Base-by-base conservation (phyloP, 1,284 basidiomycete genomes). In the Gomphus bonarii region DNA sequence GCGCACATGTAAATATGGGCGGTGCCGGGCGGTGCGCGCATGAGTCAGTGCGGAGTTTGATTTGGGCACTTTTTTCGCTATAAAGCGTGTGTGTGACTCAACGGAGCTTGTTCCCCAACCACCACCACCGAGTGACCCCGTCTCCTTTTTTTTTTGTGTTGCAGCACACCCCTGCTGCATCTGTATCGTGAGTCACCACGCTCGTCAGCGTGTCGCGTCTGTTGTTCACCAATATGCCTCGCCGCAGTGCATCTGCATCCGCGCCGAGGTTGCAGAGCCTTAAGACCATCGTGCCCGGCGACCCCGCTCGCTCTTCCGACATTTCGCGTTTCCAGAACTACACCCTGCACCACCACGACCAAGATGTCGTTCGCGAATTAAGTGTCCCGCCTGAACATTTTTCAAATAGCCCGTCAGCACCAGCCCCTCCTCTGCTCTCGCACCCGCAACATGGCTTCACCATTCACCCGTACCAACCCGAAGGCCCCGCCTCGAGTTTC, bases 301-400 rank as follows among this genome's bases (percentile, higher is more conserved):
- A 20, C 30, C 43, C 57, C 50, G 9, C 28, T 53, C 43, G 36
- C 43, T 30, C 5, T 38, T 20, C 42, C 57, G 50, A 52, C 28
- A 58, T 58, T 58, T 52, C 57, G 33, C 49, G 40, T 18, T 31
- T n/a, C n/a, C 40, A 52, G 33, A 52, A 52, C 36, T 7, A 25
- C 31, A 36, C 57, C 1, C 30, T 53, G 49, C 57, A 58, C 22
- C 43, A 53, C 12, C 53, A 58, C 57, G 57, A 58, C 57, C 7
- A 58, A 36, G 57, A 58, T 58, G 57, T 58, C 57, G 57, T 58
- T 58, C 57, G 57, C 50, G 57, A 58, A 58, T 50, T 58, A 52
- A 58, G 57, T 47, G 9, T 58, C 42, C 57, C 57, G 50, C 50
- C 57, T 8, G 54, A 55, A 25, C 4, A 2, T 25, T 25, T 25